phyloP scores from a whole-genome alignment of 208 protist genomes.

The Trypanosoma scelopori region DNA sequence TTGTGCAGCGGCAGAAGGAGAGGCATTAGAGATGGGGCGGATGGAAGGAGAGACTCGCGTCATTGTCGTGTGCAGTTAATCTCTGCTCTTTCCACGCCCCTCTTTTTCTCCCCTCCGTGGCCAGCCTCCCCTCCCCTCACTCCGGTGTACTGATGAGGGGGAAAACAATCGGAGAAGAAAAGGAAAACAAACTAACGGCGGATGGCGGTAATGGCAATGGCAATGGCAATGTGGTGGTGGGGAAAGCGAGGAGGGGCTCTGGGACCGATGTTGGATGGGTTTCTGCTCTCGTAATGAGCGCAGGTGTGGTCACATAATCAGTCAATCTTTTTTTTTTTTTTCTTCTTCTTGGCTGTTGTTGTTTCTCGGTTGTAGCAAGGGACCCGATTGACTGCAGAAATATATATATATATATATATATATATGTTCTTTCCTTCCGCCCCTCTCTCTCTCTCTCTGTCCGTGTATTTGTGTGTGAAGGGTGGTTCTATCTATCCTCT shows the following conservation, averaged over 20 bases:
- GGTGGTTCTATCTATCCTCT: too few relatives aligned
- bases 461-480: too few relatives aligned
- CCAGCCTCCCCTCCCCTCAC: too few relatives aligned
- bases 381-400: too few relatives aligned
- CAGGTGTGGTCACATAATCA: background rate
- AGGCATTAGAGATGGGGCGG: background rate
- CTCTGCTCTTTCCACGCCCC: background rate
- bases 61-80: background rate
- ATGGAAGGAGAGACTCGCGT: background rate
- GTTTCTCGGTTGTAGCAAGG: too few relatives aligned
- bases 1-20: conserved; percentile 52
- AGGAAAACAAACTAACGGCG: conserved; percentile 7
- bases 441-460: conserved; percentile 15
- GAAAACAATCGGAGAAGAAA: too few relatives aligned
- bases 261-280: background rate
- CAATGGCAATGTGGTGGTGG: background rate
- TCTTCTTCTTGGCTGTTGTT: conserved; percentile 1
- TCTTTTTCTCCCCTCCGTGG: too few relatives aligned
- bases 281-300: too few relatives aligned
- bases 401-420: conserved; percentile 18
- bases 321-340: background rate
- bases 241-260: too few relatives aligned
- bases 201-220: conserved; percentile 2
- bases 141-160: too few relatives aligned
- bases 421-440: conserved; percentile 13